Percentiles rank a stretch among this genome's conserved stretches.
These are phyloP conservation scores for Zarea fungicola DNA, from an alignment of 2,329 filamentous ascomycete species.

Conservation along the genomic window DNA sequence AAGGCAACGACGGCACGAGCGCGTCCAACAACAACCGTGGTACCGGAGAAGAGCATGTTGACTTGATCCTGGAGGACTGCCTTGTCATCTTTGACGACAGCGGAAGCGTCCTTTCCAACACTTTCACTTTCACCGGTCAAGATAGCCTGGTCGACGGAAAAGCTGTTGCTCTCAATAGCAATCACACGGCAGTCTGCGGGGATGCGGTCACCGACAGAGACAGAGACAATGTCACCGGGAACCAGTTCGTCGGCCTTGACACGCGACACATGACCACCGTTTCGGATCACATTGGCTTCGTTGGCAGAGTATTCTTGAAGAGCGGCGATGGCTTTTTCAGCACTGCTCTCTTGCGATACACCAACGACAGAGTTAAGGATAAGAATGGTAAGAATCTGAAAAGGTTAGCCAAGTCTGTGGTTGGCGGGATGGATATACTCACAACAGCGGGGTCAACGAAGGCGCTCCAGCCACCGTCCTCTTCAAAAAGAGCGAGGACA, in stretches of 20 bases:
- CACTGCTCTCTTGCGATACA: conserved; percentile 96
- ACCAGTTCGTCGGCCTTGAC: conserved; percentile 97
- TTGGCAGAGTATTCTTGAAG: conserved; percentile 99
- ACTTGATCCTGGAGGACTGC: conserved; percentile 96
- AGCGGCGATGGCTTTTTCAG: conserved; percentile 96
- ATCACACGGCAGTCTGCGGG: conserved; percentile 91
- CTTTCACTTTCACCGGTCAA: conserved; percentile 97
- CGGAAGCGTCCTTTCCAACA: conserved; percentile 73
- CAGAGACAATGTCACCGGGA: conserved; percentile 83
- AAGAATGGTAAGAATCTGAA: conserved; percentile 88
- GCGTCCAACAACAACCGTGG: conserved; percentile 90
- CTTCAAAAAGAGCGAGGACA: conserved; percentile 85
- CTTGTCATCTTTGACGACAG: conserved; percentile 66
- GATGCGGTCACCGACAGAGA: conserved; percentile 86
- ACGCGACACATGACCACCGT: conserved; percentile 68
- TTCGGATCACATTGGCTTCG: conserved; percentile 87
- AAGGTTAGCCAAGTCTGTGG: conserved; percentile 7
- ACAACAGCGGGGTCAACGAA: conserved; percentile 96
- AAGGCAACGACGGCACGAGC: conserved; percentile 86
- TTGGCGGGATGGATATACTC: conserved; percentile 36
- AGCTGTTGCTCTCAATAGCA: conserved; percentile 93
- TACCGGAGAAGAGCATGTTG: conserved; percentile 98
- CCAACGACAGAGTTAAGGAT: conserved; percentile 96
- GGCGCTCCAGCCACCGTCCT: conserved; percentile 89
- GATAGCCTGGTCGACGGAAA: conserved; percentile 93